These are phyloP conservation scores for Verbena officinalis DNA, from an alignment of 257 asterid species.

Conservation along the genomic window DNA sequence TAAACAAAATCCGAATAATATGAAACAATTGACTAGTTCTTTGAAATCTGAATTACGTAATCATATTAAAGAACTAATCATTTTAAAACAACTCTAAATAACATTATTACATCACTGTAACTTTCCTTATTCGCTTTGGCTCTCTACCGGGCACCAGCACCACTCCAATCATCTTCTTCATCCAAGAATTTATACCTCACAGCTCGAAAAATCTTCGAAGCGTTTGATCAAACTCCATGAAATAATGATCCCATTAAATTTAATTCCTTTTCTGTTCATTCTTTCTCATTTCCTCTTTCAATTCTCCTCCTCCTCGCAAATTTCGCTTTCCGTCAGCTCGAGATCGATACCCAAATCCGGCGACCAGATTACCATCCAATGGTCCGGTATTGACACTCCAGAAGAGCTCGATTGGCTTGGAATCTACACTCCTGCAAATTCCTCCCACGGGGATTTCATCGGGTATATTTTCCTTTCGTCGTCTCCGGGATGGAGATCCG, in stretches of 20 bases:
- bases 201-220: not conserved
- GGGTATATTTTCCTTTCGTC: conserved; percentile 79
- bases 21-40: too few relatives aligned
- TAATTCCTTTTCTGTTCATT: conserved; percentile 25
- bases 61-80: too few relatives aligned
- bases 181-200: not conserved
- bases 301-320: conserved; percentile 39
- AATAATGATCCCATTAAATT: conserved; percentile 32
- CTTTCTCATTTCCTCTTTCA: conserved; percentile 31
- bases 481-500: conserved; percentile 69
- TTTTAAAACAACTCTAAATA: too few relatives aligned
- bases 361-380: conserved; percentile 58
- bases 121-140: too few relatives aligned
- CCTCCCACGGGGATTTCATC: conserved; percentile 61
- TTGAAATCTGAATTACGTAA: too few relatives aligned
- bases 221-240: conserved; percentile 15
- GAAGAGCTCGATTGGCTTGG: conserved; percentile 88
- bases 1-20: too few relatives aligned
- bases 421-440: conserved; percentile 72
- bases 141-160: not conserved
- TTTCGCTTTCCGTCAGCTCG: conserved; percentile 51
- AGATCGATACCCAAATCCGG: conserved; percentile 63
- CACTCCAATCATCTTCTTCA: not conserved
- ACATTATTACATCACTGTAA: too few relatives aligned
- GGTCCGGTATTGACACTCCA: conserved; percentile 77